phyloP scores from a whole-genome alignment of 768 basidiomycete species.

The Leccinellum rugosiceps region DNA sequence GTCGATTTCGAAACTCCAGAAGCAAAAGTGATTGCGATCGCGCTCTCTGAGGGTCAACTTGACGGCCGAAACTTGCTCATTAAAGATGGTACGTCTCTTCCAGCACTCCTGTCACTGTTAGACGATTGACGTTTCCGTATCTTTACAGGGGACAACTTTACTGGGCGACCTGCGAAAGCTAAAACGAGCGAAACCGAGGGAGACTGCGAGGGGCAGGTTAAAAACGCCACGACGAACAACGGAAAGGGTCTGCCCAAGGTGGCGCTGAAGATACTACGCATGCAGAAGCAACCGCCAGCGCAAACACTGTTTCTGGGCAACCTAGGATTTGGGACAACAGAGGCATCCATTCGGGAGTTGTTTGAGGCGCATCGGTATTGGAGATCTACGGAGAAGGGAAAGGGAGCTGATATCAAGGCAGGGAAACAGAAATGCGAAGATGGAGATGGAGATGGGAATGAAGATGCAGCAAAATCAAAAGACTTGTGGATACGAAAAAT shows the following conservation, averaged over 20 bases:
- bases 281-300: constrained; percentile 80
- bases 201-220: constrained; percentile 15
- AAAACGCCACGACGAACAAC: constrained; percentile 30
- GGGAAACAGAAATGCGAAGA: constrained; percentile 16
- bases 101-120: background rate
- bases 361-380: constrained; percentile 57
- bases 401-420: constrained; percentile 32
- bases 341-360: constrained; percentile 65
- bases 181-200: constrained; percentile 32
- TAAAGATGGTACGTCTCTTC: constrained; percentile 69
- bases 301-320: constrained; percentile 93
- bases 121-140: background rate
- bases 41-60: constrained; percentile 75
- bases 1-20: constrained; percentile 86
- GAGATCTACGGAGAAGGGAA: constrained; percentile 32
- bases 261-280: constrained; percentile 71
- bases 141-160: constrained; percentile 65
- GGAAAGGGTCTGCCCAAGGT: constrained; percentile 51
- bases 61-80: constrained; percentile 88
- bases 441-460: background rate
- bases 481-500: constrained; percentile 73
- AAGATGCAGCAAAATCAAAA: constrained; percentile 4
- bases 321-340: constrained; percentile 86
- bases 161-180: constrained; percentile 56
- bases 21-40: constrained; percentile 70